These are phyloP conservation scores for Penicillium steckii DNA, from an alignment of 495 filamentous ascomycete species.

Conservation along the genomic window DNA sequence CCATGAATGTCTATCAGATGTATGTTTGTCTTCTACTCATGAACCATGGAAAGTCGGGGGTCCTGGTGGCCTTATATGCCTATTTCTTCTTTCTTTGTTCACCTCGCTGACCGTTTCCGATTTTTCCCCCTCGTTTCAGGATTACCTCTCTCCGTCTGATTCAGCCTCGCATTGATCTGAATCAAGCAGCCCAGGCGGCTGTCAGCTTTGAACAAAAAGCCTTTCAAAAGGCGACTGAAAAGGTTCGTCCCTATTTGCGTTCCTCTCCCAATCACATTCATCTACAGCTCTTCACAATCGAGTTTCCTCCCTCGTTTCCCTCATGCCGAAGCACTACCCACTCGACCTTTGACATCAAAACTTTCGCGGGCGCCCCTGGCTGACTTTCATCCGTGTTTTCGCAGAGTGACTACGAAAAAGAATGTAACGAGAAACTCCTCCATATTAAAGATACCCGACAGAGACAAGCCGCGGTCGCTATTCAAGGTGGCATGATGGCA, in stretches of 20 bases:
- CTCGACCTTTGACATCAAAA: too few relatives aligned
- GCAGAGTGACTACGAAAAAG: slow-evolving; percentile 47
- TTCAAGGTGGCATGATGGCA: slow-evolving; percentile 45
- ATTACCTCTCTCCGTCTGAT: slow-evolving; percentile 51
- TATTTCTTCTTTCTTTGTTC: slow-evolving; percentile 2
- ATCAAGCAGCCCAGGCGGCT: slow-evolving; percentile 43
- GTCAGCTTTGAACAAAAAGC: slow-evolving; percentile 47
- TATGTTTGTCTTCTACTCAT: slow-evolving; percentile 26
- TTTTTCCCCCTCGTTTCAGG: slow-evolving; percentile 21
- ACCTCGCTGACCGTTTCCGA: slow-evolving; percentile 4
- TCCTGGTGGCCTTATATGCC: neutral
- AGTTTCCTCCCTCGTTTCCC: too few relatives aligned
- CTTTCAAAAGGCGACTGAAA: slow-evolving; percentile 45
- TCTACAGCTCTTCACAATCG: too few relatives aligned
- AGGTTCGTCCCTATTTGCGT: slow-evolving; percentile 29
- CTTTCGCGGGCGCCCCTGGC: neutral
- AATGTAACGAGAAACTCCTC: slow-evolving; percentile 46
- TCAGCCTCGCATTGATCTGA: slow-evolving; percentile 44
- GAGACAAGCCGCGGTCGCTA: slow-evolving; percentile 42
- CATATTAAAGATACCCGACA: slow-evolving; percentile 48
- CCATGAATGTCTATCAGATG: slow-evolving; percentile 48
- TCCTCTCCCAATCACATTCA: neutral
- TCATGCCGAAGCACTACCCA: neutral
- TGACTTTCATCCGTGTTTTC: slow-evolving; percentile 2
- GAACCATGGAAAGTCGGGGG: neutral